phyloP scores from a whole-genome alignment of 495 filamentous ascomycete species.

The Thozetella sp. region DNA sequence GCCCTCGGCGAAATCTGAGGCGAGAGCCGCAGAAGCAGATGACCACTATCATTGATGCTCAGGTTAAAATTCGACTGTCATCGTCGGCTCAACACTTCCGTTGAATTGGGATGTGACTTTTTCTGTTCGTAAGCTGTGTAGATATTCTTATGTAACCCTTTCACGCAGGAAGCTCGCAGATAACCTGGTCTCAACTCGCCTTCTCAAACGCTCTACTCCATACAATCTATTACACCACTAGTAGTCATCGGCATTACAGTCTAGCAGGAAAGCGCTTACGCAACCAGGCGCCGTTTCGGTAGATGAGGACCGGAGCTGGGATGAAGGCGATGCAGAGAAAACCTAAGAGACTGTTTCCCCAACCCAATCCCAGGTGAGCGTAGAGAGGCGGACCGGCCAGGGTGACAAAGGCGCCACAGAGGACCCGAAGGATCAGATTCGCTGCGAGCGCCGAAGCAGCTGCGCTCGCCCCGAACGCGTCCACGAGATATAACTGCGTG shows the following conservation, averaged over 20 bases:
- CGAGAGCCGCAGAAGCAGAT: too few species aligned
- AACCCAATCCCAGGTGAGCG: constrained; percentile 42
- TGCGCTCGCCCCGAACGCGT: constrained; percentile 44
- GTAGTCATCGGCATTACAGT: constrained; percentile 9
- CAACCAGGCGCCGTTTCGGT: constrained; percentile 38
- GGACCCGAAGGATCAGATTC: constrained; percentile 38
- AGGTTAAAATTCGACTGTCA: too few species aligned
- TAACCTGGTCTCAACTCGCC: too few species aligned
- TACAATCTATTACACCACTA: too few species aligned
- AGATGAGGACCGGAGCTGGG: constrained; percentile 45
- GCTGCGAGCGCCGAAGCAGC: constrained; percentile 54
- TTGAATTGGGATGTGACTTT: too few species aligned
- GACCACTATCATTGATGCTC: too few species aligned
- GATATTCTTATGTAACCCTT: too few species aligned
- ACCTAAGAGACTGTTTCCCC: constrained; percentile 51
- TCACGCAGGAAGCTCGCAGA: too few species aligned
- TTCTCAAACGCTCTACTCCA: too few species aligned
- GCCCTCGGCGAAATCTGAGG: too few species aligned
- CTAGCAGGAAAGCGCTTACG: constrained; percentile 37
- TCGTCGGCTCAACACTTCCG: too few species aligned
- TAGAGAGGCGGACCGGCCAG: constrained; percentile 50
- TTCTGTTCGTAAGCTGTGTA: too few species aligned
- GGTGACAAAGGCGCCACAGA: constrained; percentile 50
- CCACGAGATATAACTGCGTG: constrained; percentile 51
- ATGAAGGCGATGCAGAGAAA: constrained; percentile 45